These are phyloP conservation scores for Allantophomopsis lycopodina DNA, from an alignment of 2,329 filamentous ascomycete species.

Conservation along the genomic window DNA sequence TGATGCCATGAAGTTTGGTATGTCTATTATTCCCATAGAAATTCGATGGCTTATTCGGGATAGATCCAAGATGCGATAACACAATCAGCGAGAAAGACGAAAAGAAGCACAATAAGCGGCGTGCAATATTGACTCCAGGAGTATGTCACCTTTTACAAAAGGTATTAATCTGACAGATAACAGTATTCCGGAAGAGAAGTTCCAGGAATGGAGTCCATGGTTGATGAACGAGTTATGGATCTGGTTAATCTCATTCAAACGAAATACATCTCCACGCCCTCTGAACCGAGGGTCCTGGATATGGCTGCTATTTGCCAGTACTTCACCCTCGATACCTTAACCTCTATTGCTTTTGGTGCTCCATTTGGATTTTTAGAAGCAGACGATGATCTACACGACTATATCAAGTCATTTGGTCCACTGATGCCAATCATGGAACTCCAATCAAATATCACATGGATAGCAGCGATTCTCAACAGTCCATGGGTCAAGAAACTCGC, in stretches of 20 bases:
- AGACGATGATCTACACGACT: constrained; percentile 32
- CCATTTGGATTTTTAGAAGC: constrained; percentile 31
- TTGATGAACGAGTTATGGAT: constrained; percentile 23
- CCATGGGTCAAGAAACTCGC: constrained; percentile 20
- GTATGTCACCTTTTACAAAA: no score
- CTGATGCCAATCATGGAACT: constrained; percentile 29
- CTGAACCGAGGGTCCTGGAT: constrained; percentile 25
- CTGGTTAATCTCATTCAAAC: constrained; percentile 29
- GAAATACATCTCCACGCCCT: constrained; percentile 28
- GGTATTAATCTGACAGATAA: neutral
- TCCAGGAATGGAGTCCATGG: constrained; percentile 22
- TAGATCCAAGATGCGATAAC: neutral
- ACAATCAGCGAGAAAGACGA: neutral
- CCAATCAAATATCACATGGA: constrained; percentile 27
- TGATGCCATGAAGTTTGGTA: constrained; percentile 32
- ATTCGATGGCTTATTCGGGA: no score
- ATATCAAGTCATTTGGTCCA: constrained; percentile 26
- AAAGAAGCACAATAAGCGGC: neutral
- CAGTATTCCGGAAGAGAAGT: constrained; percentile 37
- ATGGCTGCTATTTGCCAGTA: constrained; percentile 33
- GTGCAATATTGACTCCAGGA: no score
- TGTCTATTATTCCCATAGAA: no score
- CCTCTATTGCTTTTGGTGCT: constrained; percentile 33
- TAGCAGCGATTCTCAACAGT: constrained; percentile 24
- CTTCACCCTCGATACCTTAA: constrained; percentile 38